Conservation (phyloP, 768 basidiomycete species). For the Collybiopsis confluens region DNA sequence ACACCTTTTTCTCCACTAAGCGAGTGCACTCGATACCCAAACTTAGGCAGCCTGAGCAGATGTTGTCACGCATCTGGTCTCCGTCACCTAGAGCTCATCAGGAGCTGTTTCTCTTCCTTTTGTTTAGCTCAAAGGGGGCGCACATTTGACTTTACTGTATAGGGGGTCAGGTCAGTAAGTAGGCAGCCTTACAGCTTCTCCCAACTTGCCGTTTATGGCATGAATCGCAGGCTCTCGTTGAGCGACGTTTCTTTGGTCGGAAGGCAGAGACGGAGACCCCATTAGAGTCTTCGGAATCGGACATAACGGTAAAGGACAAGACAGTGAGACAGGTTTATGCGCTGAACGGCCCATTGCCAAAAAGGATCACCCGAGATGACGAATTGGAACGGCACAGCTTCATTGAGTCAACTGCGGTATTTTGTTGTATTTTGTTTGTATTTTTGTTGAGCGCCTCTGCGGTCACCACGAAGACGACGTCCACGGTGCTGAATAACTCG, state of each 20-base stretch:
- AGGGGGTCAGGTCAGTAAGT: no score
- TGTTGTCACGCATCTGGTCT: background rate
- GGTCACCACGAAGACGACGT: no score
- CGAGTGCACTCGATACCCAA: constrained; percentile 2
- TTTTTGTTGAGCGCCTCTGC: no score
- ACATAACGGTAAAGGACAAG: background rate
- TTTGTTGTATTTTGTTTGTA: no score
- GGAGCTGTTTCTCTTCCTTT: background rate
- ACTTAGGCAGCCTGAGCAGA: constrained; percentile 5
- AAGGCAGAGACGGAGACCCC: background rate
- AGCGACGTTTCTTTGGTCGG: background rate
- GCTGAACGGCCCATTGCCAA: background rate
- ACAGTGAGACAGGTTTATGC: background rate
- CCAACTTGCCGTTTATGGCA: background rate
- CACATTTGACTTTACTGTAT: background rate
- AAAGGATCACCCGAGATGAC: background rate
- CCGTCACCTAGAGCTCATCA: constrained; percentile 3
- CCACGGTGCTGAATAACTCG: no score
- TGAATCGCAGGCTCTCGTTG: background rate
- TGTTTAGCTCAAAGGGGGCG: background rate
- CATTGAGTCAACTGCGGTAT: no score
- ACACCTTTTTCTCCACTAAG: background rate
- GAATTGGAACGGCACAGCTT: background rate
- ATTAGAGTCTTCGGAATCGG: constrained; percentile 1
- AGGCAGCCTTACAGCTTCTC: no score